These are phyloP conservation scores for Phytophthora fragariaefolia DNA, from an alignment of 352 stramenopile genomes.

Conservation along the genomic window DNA sequence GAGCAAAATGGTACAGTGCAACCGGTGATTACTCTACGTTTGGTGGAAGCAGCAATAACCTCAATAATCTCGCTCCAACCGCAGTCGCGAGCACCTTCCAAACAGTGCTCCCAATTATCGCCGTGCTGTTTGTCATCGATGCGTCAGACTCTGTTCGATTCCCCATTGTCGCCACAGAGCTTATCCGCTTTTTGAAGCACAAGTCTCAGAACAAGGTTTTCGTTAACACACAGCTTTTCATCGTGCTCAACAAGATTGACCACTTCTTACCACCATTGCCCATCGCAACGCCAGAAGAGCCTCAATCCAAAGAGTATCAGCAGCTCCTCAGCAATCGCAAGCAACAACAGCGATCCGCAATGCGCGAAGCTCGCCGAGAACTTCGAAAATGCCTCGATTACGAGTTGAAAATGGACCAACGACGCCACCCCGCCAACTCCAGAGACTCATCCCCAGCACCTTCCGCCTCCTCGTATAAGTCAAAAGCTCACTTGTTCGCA, in stretches of 20 bases:
- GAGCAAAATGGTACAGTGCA: slow-evolving; percentile 46
- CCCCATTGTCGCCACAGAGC: slow-evolving; percentile 54
- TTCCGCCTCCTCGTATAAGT: slow-evolving; percentile 14
- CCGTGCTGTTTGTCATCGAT: slow-evolving; percentile 62
- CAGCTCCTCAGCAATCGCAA: slow-evolving; percentile 30
- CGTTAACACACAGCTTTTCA: slow-evolving; percentile 46
- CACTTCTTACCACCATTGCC: slow-evolving; percentile 20
- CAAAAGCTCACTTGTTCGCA: slow-evolving; percentile 16
- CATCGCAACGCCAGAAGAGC: slow-evolving; percentile 21
- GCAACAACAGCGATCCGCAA: slow-evolving; percentile 35
- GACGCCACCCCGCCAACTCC: slow-evolving; percentile 34
- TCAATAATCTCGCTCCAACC: slow-evolving; percentile 26
- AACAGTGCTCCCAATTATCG: slow-evolving; percentile 42
- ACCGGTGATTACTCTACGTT: slow-evolving; percentile 19
- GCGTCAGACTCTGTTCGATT: slow-evolving; percentile 53
- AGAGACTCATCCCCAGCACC: slow-evolving; percentile 7
- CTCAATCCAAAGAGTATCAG: slow-evolving; percentile 28
- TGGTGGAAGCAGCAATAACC: slow-evolving; percentile 21
- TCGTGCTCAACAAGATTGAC: slow-evolving; percentile 72
- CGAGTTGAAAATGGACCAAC: slow-evolving; percentile 50
- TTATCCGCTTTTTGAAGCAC: slow-evolving; percentile 55
- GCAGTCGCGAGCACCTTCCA: slow-evolving; percentile 15
- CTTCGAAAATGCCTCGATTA: slow-evolving; percentile 62
- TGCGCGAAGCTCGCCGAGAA: slow-evolving; percentile 49
- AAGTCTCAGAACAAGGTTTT: slow-evolving; percentile 37